Base-by-base conservation (phyloP, 164 flowering plant genomes). In the Nelumbo lutea region DNA sequence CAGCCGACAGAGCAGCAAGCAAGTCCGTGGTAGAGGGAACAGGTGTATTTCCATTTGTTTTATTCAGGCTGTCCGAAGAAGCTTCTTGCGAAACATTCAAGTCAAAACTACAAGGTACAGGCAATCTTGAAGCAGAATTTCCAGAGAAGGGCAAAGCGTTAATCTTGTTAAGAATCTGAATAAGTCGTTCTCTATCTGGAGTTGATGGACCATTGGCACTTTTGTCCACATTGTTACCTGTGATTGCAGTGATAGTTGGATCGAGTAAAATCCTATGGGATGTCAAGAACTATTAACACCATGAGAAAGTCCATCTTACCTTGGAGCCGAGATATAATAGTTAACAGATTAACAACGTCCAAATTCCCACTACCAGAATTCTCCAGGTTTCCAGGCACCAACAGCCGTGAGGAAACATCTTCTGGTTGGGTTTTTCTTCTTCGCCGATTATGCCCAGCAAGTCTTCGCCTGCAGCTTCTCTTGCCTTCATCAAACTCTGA, bases 401-500 rank as follows among this genome's bases (percentile, higher is more conserved):
- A 38, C 47, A 72, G 47, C 59, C 71, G 69, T 7, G 89, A 79
- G 67, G 85, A 71, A 61, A 76, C 76, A 58, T 88, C 96, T 41
- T 86, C 92, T 3, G 87, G 84, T 72, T 87, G 93, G 38, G 93
- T 82, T 79, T 91, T 91, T 80, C 97, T 79, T 60, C 97, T 82
- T 42, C 97, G 72, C 59, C 90, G 76, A 67, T 92, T 92, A 68
- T 92, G 97, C 61, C 93, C 97, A 27, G 96, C 92, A 70, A 92
- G 89, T 56, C 97, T 85, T 6, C 92, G 83, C 77, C 97, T 76
- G 75, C 97, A 92, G 71, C 97, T 92, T 76, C 97, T 75, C 79
- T 92, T 92, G 3, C 93, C 96, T 72, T 92, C 92, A 70, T 92
- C 97, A 72, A 92, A 92, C 75, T 92, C 97, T 0, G 87, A 71